A percentile compares a stretch with the other conserved stretches of the same genome.
phyloP scores from a whole-genome alignment of 2,329 filamentous ascomycete genomes.

The Colletotrichum paranaense region DNA sequence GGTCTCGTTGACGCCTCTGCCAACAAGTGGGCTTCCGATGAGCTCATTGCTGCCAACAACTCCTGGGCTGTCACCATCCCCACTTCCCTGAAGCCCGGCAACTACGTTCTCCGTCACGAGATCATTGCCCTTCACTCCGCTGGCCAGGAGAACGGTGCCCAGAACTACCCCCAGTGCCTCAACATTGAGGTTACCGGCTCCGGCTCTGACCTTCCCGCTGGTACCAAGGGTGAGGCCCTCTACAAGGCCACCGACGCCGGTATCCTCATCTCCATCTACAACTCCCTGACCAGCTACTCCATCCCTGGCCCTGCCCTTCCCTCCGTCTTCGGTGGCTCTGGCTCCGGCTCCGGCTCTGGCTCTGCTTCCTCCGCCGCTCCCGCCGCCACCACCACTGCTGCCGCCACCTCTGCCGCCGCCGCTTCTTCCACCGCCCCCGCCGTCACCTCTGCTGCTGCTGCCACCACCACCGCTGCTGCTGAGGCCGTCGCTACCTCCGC shows the following conservation, averaged over 20 bases:
- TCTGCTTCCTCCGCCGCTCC: conserved; percentile 35
- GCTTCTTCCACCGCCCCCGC: conserved; percentile 39
- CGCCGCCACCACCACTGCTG: neutral
- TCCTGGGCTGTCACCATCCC: conserved; percentile 61
- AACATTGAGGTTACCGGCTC: conserved; percentile 59
- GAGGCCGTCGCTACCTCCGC: conserved; percentile 14
- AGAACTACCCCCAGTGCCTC: conserved; percentile 65
- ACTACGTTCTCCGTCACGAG: conserved; percentile 67
- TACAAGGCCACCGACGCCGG: conserved; percentile 49
- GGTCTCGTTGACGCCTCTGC: conserved; percentile 55
- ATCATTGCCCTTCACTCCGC: conserved; percentile 66
- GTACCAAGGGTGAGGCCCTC: conserved; percentile 48
- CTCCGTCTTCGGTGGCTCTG: conserved; percentile 11
- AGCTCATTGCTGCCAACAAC: conserved; percentile 58
- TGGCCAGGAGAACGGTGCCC: conserved; percentile 52
- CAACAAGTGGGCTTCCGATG: conserved; percentile 66
- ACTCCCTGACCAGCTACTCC: conserved; percentile 41
- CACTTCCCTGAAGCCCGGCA: conserved; percentile 56
- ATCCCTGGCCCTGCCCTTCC: conserved; percentile 45
- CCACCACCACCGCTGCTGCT: conserved; percentile 36
- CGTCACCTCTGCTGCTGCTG: conserved; percentile 38
- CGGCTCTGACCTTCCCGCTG: conserved; percentile 43
- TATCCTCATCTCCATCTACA: conserved; percentile 50
- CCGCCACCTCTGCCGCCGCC: conserved; percentile 40
- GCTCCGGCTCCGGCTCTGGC: conserved; percentile 31